These are phyloP conservation scores for Trametes maxima DNA, from an alignment of 768 basidiomycete species.

Conservation along the genomic window DNA sequence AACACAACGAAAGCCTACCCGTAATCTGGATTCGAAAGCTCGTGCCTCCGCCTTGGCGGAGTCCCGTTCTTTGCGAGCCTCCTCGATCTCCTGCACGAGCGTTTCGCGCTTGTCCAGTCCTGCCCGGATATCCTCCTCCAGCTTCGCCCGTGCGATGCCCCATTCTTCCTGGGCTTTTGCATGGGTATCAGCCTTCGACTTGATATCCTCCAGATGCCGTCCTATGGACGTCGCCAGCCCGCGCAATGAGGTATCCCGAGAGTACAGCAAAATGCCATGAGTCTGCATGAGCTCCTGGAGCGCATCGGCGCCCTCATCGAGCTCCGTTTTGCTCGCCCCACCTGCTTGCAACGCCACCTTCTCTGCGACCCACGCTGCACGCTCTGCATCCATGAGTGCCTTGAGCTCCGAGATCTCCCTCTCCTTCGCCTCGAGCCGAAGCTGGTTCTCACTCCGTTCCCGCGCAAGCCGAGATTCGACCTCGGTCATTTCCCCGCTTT, in stretches of 20 bases:
- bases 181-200: conserved; percentile 24
- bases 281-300: conserved; percentile 56
- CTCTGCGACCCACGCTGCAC: conserved; percentile 54
- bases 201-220: conserved; percentile 32
- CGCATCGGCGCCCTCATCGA: conserved; percentile 51
- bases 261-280: conserved; percentile 56
- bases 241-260: conserved; percentile 30
- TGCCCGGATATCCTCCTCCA: conserved; percentile 24
- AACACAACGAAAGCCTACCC: conserved; percentile 31
- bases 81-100: conserved; percentile 26
- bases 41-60: conserved; percentile 27
- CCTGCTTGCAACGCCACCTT: conserved; percentile 47
- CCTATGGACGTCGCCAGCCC: conserved; percentile 32
- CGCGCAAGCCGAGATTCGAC: conserved; percentile 43
- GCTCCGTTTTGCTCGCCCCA: conserved; percentile 35
- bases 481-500: conserved; percentile 44
- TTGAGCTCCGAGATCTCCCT: conserved; percentile 45
- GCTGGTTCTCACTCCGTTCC: conserved; percentile 31
- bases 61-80: conserved; percentile 29
- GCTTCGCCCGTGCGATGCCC: conserved; percentile 21
- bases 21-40: conserved; percentile 49
- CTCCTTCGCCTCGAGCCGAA: conserved; percentile 31
- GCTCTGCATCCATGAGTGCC: conserved; percentile 46
- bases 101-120: conserved; percentile 26
- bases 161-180: conserved; percentile 28